Conservation (phyloP, 2,329 filamentous ascomycete genomes). For the Cordyceps javanica region DNA sequence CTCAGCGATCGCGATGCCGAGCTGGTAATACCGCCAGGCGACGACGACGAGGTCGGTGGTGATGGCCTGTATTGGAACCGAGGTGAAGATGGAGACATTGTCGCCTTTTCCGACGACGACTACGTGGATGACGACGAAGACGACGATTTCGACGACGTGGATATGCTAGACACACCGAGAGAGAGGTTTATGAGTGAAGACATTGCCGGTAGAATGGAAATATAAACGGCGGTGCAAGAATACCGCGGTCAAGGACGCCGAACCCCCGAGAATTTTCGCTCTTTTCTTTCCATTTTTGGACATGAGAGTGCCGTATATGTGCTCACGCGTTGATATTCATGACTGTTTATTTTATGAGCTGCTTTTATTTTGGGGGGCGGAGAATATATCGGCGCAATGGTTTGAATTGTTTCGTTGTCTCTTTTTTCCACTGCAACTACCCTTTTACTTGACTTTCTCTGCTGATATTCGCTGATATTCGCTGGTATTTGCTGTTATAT, state of each 20-base stretch:
- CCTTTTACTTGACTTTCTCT: too few species aligned
- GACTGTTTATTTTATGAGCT: neutral
- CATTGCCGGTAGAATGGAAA: slow-evolving; percentile 56
- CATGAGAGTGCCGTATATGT: too few species aligned
- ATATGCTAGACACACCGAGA: slow-evolving; percentile 33
- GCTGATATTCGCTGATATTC: too few species aligned
- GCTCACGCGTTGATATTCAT: neutral
- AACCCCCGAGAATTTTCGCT: neutral
- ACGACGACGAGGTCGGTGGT: slow-evolving; percentile 43
- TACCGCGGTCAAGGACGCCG: neutral
- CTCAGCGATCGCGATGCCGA: slow-evolving; percentile 61
- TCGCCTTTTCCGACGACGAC: slow-evolving; percentile 46
- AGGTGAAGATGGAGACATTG: slow-evolving; percentile 51
- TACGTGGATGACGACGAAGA: slow-evolving; percentile 43
- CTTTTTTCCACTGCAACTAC: neutral
- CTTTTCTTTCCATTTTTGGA: neutral
- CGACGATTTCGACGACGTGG: slow-evolving; percentile 36
- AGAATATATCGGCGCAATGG: neutral
- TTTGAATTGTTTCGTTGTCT: neutral
- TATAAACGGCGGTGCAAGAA: slow-evolving; percentile 32
- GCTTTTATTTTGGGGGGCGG: neutral
- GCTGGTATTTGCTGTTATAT: neutral
- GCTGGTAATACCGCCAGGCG: slow-evolving; percentile 37
- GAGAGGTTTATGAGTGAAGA: slow-evolving; percentile 57
- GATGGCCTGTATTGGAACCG: slow-evolving; percentile 52